Base-by-base conservation (phyloP, 768 basidiomycete species). In the Termitomyces sp. region DNA sequence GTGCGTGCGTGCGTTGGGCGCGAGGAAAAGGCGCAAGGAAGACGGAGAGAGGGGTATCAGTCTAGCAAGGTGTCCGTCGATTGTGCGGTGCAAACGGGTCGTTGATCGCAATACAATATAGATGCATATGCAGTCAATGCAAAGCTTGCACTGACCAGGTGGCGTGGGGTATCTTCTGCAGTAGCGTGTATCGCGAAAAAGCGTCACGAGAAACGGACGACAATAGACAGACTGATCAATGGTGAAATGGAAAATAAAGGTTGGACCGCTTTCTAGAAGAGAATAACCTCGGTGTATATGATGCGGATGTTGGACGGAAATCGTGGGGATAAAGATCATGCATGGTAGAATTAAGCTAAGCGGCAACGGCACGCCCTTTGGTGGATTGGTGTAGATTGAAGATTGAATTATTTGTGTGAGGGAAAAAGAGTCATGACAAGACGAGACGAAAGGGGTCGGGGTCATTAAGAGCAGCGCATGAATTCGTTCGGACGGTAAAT, bases 401-500 rank as follows among this genome's bases (percentile, higher is more conserved):
- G 62, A 59, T 64, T 60, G 55, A 56, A 61, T 56, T 61, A 65
- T 60, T 23, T 67, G 69, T 73, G 74, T 77, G 76, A 77, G 73
- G 73, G 73, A 12, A 35, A 14, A 73, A 73, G 35, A 14, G 12
- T 68, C 63, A 63, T 56, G 74, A 73, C 61, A 59, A 63, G 63
- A 62, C 64, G 64, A 73, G 77, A 78, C 77, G 60, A 78, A 73
- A 50, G 19, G 31, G 12, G 75, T 73, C 15, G 72, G 63, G 68
- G 75, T 66, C 71, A 64, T 70, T 76, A 79, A 82, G 81, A 85
- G 84, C 81, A 85, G 84, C 81, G 80, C 81, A 78, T 67, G 61
- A 40, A 45, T 30, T 42, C 30, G 55, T 30, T 42, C 30, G 55
- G 53, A 55, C 55, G 60, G 30, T 57, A 60, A 56, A 57, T 59